Conservation (phyloP, 441 rosid species). For the Dalechampia spathulata region DNA sequence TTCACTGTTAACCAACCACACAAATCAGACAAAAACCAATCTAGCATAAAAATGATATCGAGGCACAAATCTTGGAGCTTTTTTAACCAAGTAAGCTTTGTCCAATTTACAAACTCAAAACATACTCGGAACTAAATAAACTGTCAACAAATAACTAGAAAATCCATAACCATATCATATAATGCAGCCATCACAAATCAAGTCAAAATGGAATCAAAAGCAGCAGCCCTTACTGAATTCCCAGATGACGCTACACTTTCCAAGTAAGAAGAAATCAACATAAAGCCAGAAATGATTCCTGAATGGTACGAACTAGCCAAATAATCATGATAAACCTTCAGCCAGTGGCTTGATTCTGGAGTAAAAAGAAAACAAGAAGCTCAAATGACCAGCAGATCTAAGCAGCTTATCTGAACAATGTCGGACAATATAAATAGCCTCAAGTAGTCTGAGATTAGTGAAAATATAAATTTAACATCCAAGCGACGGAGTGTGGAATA, state of each 20-base stretch:
- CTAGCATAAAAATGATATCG: not conserved
- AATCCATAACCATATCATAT: too few relatives aligned
- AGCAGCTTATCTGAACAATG: conserved; percentile 2
- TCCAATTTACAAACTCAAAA: not conserved
- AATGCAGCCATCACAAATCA: not conserved
- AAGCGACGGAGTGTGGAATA: not conserved
- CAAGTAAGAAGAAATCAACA: conserved; percentile 62
- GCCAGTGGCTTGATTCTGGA: conserved; percentile 35
- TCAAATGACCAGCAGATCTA: not conserved
- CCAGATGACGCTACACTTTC: conserved; percentile 52
- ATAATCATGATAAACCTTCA: conserved; percentile 67
- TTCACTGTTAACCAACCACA: too few relatives aligned
- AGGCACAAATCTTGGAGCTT: not conserved
- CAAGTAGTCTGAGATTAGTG: not conserved
- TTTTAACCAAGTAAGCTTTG: not conserved
- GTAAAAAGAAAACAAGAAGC: conserved; percentile 1
- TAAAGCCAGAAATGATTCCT: conserved; percentile 79
- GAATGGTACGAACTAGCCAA: conserved; percentile 84
- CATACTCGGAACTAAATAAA: not conserved
- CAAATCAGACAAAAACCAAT: too few relatives aligned
- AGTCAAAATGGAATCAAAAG: not conserved
- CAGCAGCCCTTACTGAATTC: conserved; percentile 35
- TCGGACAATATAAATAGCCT: conserved; percentile 3
- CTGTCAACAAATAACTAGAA: not conserved
- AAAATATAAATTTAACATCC: not conserved